A percentile compares a stretch with the other conserved stretches of the same genome.
Conservation (phyloP, 495 filamentous ascomycete species). For the Pyrenopolyporus hunteri region DNA sequence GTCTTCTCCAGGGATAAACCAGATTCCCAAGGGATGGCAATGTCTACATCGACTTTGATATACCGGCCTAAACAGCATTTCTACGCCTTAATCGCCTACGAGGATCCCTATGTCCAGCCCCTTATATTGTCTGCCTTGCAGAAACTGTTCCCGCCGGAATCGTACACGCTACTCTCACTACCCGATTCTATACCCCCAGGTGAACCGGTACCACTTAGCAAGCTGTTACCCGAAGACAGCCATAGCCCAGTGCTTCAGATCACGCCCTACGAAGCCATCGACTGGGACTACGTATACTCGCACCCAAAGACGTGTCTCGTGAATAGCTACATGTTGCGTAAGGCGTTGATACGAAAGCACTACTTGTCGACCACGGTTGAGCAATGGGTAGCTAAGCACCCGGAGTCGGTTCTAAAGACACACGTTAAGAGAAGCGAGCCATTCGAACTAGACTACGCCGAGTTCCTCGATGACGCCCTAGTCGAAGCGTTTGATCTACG, state of each 20-base stretch:
- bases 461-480: constrained; percentile 93
- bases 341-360: constrained; percentile 97
- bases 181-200: constrained; percentile 21
- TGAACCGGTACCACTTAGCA: constrained; percentile 42
- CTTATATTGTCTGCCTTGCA: constrained; percentile 76
- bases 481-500: constrained; percentile 85
- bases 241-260: constrained; percentile 73
- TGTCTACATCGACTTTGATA: constrained; percentile 33
- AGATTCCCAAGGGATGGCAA: constrained; percentile 15
- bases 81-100: constrained; percentile 81
- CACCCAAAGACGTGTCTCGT: constrained; percentile 65
- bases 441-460: constrained; percentile 94
- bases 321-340: constrained; percentile 92
- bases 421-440: constrained; percentile 76
- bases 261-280: constrained; percentile 81
- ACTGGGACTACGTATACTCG: constrained; percentile 73
- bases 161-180: constrained; percentile 42
- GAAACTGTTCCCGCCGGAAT: constrained; percentile 59
- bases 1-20: constrained; percentile 30
- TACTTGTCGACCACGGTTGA: constrained; percentile 80
- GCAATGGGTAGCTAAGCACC: constrained; percentile 82
- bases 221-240: constrained; percentile 43
- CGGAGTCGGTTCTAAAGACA: constrained; percentile 66
- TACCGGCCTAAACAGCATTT: constrained; percentile 49
- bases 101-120: constrained; percentile 83